A percentile compares a stretch with the other conserved stretches of the same genome.
Conservation (phyloP, 2,329 filamentous ascomycete species). For the Fusarium sp. region DNA sequence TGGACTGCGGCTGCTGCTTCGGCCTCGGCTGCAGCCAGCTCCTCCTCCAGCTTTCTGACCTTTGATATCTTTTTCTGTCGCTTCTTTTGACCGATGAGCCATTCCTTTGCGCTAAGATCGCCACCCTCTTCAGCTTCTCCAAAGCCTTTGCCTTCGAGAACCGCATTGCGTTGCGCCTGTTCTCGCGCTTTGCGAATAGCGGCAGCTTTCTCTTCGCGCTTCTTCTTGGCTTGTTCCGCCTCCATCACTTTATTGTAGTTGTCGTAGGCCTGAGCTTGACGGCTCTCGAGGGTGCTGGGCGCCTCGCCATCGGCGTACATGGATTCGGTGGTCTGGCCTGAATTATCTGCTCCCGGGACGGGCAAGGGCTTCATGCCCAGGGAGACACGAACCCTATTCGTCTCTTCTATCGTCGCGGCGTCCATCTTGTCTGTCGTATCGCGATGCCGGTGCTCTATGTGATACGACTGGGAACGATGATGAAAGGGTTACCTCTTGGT, state of each 20-base stretch:
- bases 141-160: constrained; percentile 86
- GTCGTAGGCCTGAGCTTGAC: constrained; percentile 79
- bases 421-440: constrained; percentile 63
- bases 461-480: constrained; percentile 8
- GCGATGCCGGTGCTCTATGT: constrained; percentile 6
- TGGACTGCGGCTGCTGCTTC: constrained; percentile 73
- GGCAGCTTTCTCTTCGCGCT: constrained; percentile 84
- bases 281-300: constrained; percentile 86
- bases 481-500: constrained; percentile 8
- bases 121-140: constrained; percentile 79
- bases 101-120: constrained; percentile 84
- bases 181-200: constrained; percentile 92
- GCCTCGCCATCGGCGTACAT: constrained; percentile 73
- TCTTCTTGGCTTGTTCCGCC: constrained; percentile 82
- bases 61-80: constrained; percentile 91
- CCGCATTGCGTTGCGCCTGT: constrained; percentile 79
- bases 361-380: constrained; percentile 93
- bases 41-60: constrained; percentile 79
- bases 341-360: constrained; percentile 75
- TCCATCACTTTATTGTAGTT: constrained; percentile 78
- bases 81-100: constrained; percentile 93
- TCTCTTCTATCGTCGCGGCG: constrained; percentile 88
- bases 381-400: constrained; percentile 90
- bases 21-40: constrained; percentile 82
- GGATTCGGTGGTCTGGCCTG: constrained; percentile 59